Percentiles rank a stretch among this genome's conserved stretches.
phyloP scores from a whole-genome alignment of 306 rosid genomes.

The Cucumis cinereus region DNA sequence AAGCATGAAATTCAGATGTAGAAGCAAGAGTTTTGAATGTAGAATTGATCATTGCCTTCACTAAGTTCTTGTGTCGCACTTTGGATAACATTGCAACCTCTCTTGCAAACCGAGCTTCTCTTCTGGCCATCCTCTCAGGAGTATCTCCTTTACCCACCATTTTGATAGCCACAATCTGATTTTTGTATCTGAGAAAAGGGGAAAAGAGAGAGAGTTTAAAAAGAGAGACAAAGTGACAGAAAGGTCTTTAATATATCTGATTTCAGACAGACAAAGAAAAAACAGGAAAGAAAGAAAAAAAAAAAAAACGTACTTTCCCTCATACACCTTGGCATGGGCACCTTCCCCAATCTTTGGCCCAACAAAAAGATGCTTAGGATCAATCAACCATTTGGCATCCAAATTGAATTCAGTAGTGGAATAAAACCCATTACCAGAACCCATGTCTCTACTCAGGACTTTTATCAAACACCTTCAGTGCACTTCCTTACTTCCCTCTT shows the following conservation, averaged over 20 bases:
- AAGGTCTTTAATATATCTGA: neutral
- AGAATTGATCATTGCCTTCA: constrained; percentile 35
- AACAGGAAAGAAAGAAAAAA: neutral
- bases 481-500: neutral
- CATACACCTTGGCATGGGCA: constrained; percentile 87
- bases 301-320: constrained; percentile 83
- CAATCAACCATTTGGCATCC: constrained; percentile 47
- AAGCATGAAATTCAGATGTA: neutral
- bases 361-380: constrained; percentile 80
- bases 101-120: constrained; percentile 76
- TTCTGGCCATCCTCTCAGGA: constrained; percentile 54
- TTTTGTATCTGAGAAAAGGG: constrained; percentile 50
- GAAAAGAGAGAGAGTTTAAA: constrained; percentile 9
- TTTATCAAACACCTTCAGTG: constrained; percentile 3
- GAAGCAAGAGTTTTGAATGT: neutral
- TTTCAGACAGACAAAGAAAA: neutral
- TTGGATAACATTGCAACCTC: constrained; percentile 87
- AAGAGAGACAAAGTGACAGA: neutral
- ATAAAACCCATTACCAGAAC: constrained; percentile 83
- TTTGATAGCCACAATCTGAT: constrained; percentile 77
- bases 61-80: constrained; percentile 87
- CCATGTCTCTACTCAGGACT: constrained; percentile 33
- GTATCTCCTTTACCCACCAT: constrained; percentile 71
- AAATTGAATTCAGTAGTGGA: constrained; percentile 3
- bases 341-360: constrained; percentile 95